A percentile compares a stretch with the other conserved stretches of the same genome.
These are phyloP conservation scores for Hymenotorrendiella dingleyae DNA, from an alignment of 2,329 filamentous ascomycete genomes.

Conservation along the genomic window DNA sequence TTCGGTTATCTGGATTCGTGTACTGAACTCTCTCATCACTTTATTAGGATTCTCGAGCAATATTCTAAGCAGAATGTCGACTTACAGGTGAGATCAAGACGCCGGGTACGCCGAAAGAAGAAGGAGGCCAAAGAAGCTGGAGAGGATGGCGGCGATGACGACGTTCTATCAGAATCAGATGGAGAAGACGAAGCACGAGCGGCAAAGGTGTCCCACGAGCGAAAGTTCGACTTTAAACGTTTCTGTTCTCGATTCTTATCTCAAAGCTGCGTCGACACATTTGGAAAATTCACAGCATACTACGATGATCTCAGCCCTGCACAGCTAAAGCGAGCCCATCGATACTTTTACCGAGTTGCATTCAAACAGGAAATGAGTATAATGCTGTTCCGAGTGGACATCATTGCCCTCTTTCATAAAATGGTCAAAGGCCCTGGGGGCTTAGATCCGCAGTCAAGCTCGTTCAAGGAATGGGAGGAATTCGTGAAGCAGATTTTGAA, in stretches of 20 bases:
- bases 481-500: constrained; percentile 78
- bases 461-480: constrained; percentile 87
- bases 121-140: constrained; percentile 48
- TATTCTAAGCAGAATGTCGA: constrained; percentile 95
- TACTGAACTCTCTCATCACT: constrained; percentile 87
- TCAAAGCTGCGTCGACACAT: constrained; percentile 84
- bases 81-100: constrained; percentile 82
- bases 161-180: constrained; percentile 58
- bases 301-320: constrained; percentile 73
- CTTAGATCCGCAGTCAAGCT: constrained; percentile 58
- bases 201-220: constrained; percentile 67
- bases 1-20: constrained; percentile 90
- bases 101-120: constrained; percentile 67
- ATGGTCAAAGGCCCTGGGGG: constrained; percentile 87
- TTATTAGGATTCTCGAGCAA: constrained; percentile 81
- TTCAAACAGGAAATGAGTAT: constrained; percentile 93
- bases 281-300: constrained; percentile 70
- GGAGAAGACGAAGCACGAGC: constrained; percentile 70
- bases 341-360: constrained; percentile 87
- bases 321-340: constrained; percentile 86
- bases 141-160: constrained; percentile 40
- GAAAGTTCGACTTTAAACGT: constrained; percentile 87
- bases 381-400: constrained; percentile 85
- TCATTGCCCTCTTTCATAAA: constrained; percentile 78
- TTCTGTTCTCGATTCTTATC: constrained; percentile 77